Conservation (phyloP, 331 rosid genomes). For the Acacia concinna region DNA sequence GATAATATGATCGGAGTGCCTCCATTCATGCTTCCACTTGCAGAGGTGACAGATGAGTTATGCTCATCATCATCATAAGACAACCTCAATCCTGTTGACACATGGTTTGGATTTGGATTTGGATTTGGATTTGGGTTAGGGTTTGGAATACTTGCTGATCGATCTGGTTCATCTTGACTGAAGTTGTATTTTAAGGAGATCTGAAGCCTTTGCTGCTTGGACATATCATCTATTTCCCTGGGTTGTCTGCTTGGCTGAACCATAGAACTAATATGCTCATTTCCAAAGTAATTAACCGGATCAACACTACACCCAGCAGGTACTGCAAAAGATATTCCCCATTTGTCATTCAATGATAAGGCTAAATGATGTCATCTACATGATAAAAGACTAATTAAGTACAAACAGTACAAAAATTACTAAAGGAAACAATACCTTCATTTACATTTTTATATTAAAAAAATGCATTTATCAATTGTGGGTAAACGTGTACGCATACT, state of each 20-base stretch:
- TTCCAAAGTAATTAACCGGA: conserved; percentile 82
- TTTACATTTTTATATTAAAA: not conserved
- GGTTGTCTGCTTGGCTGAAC: conserved; percentile 64
- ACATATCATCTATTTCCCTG: conserved; percentile 67
- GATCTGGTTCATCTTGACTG: conserved; percentile 70
- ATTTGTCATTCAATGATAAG: conserved; percentile 26
- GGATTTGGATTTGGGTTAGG: conserved; percentile 58
- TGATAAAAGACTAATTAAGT: conserved; percentile 4
- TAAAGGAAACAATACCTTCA: conserved; percentile 8
- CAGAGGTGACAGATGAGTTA: conserved; percentile 88
- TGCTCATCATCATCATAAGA: conserved; percentile 92
- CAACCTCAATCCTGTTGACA: conserved; percentile 91
- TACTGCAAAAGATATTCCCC: conserved; percentile 49
- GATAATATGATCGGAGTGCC: conserved; percentile 67
- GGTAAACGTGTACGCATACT: conserved; percentile 7
- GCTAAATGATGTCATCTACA: not conserved
- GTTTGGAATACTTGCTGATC: conserved; percentile 68
- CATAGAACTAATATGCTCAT: conserved; percentile 61
- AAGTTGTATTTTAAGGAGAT: conserved; percentile 73
- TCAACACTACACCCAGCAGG: conserved; percentile 72
- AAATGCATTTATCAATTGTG: not conserved
- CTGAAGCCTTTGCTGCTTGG: conserved; percentile 81
- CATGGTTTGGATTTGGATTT: conserved; percentile 47
- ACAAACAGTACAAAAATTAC: conserved; percentile 1
- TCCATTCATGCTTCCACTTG: conserved; percentile 79